Evolutionary conservation across 768 basidiomycete genomes (phyloP), one percentile per base, ranked within the genome.

Genomic region (Mycena vulgaris): DNA sequence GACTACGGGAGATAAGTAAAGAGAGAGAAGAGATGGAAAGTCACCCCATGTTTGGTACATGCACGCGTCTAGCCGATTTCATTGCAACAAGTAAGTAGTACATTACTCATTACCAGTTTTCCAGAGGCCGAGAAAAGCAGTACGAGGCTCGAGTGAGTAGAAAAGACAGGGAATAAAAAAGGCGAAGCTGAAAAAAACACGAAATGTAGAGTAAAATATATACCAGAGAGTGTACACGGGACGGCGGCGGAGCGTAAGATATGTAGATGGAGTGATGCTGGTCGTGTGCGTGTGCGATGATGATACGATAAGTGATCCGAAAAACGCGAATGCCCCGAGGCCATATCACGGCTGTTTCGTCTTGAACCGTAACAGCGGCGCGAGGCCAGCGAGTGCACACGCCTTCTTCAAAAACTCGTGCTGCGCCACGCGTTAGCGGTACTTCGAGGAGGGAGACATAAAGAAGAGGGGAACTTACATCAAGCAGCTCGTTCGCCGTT

Each of bases 331-430:
- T 75, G 83, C 52, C 13, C 52, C 13, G 10, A n/a, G 16, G 52
- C 14, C 11, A 9, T 76, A 88, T 78, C 84, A 80, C 39, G 80
- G 73, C 65, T 90, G 89, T 79, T 92, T 93, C 56, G 83, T 91
- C 83, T 87, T 92, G 87, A 94, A 94, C 60, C 93, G 88, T 64
- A 99, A 81, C 62, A 99, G 83, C 1, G 96, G 94, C 1, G 96
- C 96, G 56, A 99, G 88, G 1, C 95, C 93, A 0, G 91, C 88
- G 1, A 93, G 80, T 0, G 91, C 87, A 79, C 97, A 98, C 1
- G 97, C 89, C 83, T 96, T 95, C 83, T 89, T 89, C 83, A 99
- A 80, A 83, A 99, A 99, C 10, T 97, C 96, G 78, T 99, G 97
- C 97, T 99, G 71, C 40, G 76, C 58, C 23, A 63, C 66, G 68